A percentile compares a stretch with the other conserved stretches of the same genome.
Evolutionary conservation across 2,329 filamentous ascomycete species (phyloP).

Genomic region (Colletotrichum trifolii): DNA sequence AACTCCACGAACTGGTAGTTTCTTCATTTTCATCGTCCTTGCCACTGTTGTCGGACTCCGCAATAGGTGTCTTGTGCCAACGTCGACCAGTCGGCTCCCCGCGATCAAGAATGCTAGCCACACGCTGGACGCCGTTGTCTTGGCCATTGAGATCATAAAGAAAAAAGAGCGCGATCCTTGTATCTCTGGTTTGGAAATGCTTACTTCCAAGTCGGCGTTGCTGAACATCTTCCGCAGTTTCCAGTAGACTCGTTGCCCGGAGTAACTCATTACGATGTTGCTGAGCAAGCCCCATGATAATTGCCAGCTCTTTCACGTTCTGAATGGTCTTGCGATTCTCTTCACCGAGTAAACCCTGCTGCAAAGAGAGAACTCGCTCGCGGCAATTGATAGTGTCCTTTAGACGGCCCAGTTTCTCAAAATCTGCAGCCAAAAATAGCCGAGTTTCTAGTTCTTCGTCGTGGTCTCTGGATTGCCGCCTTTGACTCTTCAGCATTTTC

Average conservation of each 20-base stretch:
- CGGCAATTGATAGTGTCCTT: not conserved
- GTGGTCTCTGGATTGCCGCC: no score
- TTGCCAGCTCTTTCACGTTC: not conserved
- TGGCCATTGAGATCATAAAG: not conserved
- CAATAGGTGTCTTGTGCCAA: no score
- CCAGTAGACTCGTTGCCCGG: not conserved
- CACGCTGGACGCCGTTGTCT: not conserved
- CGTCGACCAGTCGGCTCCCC: not conserved
- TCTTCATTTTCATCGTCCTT: no score
- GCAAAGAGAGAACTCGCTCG: not conserved
- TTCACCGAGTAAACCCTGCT: not conserved
- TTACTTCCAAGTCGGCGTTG: not conserved
- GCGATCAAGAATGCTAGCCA: not conserved
- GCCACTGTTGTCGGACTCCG: no score
- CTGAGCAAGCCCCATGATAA: not conserved
- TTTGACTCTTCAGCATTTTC: no score
- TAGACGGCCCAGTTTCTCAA: not conserved
- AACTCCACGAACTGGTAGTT: no score
- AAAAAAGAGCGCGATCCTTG: not conserved
- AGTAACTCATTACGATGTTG: not conserved
- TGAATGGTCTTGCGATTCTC: not conserved
- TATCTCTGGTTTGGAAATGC: not conserved
- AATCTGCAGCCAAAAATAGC: no score
- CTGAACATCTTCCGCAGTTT: not conserved
- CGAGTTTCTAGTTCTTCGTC: no score